Evolutionary conservation across 164 flowering plant species (phyloP).

Genomic region (Stephania cephalantha): DNA sequence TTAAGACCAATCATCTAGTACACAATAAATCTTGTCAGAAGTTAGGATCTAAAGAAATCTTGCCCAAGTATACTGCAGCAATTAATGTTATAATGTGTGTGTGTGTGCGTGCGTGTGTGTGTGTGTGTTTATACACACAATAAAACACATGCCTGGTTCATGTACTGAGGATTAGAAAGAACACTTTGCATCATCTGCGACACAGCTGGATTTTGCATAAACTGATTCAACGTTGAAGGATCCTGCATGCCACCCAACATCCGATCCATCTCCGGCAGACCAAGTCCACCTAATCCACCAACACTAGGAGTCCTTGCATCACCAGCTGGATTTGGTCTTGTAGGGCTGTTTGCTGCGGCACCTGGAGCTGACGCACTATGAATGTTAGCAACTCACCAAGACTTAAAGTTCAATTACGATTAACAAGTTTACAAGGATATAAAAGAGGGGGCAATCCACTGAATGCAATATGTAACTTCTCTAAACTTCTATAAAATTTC

Average conservation of each 20-base stretch:
- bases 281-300: constrained; percentile 66
- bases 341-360: constrained; percentile 41
- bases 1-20: constrained; percentile 35
- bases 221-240: constrained; percentile 45
- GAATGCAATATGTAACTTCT: no score
- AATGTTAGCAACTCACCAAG: neutral
- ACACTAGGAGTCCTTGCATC: constrained; percentile 50
- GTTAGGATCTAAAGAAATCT: neutral
- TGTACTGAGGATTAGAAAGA: constrained; percentile 57
- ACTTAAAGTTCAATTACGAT: neutral
- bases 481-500: no score
- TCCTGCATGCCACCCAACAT: constrained; percentile 58
- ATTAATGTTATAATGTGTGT: neutral
- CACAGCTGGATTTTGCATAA: constrained; percentile 84
- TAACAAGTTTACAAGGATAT: neutral
- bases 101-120: no score
- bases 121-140: no score
- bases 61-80: constrained; percentile 3
- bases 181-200: constrained; percentile 82
- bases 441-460: neutral
- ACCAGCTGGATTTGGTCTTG: constrained; percentile 45
- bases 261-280: constrained; percentile 58
- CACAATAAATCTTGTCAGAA: constrained; percentile 9
- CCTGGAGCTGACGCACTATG: constrained; percentile 21
- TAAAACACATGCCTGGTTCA: constrained; percentile 34